A percentile compares a stretch with the other conserved stretches of the same genome.
Evolutionary conservation across 2,329 filamentous ascomycete species (phyloP).

Genomic region (Seiridium cupressi): DNA sequence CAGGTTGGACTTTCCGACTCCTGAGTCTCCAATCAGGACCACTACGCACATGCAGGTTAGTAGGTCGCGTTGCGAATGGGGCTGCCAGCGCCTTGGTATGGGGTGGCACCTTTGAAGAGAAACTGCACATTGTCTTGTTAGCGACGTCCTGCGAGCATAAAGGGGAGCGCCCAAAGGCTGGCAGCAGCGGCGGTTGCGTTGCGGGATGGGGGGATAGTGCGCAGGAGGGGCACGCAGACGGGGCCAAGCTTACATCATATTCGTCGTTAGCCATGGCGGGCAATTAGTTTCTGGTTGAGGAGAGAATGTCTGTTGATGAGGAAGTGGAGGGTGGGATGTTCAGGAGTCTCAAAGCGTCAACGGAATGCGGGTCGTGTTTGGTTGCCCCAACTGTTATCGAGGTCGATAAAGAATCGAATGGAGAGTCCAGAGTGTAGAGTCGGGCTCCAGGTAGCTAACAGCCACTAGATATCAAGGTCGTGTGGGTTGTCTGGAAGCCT

Average conservation of each 20-base stretch:
- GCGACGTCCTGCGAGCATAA: conserved; percentile 20
- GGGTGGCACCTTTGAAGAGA: conserved; percentile 87
- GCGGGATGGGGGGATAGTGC: conserved; percentile 16
- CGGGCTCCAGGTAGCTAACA: background rate
- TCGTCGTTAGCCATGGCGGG: conserved; percentile 97
- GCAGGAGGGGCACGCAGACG: conserved; percentile 21
- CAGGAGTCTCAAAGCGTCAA: conserved; percentile 5
- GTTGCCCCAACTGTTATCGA: conserved; percentile 6
- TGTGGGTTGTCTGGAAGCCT: too few species aligned
- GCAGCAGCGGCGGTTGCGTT: conserved; percentile 1
- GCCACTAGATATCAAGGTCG: too few species aligned
- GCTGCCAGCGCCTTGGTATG: conserved; percentile 16
- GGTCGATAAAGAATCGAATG: conserved; percentile 9
- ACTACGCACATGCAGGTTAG: conserved; percentile 53
- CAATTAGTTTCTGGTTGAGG: conserved; percentile 15
- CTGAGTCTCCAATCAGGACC: conserved; percentile 98
- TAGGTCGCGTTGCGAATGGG: conserved; percentile 24
- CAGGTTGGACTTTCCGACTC: conserved; percentile 99
- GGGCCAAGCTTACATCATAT: conserved; percentile 80
- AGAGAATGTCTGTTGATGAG: conserved; percentile 14
- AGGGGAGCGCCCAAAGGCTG: conserved; percentile 5
- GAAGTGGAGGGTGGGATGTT: conserved; percentile 7
- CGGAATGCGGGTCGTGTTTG: conserved; percentile 9
- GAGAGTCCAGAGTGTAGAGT: background rate
- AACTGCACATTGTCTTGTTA: conserved; percentile 62